These are phyloP conservation scores for Leptomonas pyrrhocoris DNA, from an alignment of 208 protist species.

Conservation along the genomic window DNA sequence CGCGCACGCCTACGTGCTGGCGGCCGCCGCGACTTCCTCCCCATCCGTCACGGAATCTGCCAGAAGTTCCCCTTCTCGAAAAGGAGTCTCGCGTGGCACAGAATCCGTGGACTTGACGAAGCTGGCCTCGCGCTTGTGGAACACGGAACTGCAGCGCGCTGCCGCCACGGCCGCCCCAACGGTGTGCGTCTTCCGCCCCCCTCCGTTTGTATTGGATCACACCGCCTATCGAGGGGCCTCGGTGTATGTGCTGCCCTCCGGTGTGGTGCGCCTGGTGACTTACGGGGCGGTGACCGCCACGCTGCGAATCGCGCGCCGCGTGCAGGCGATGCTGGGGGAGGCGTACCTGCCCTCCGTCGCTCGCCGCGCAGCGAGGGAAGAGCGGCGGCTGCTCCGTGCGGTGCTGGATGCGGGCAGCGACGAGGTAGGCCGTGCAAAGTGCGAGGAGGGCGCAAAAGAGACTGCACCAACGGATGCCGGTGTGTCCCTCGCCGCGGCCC, in stretches of 20 bases:
- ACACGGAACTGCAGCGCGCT: conserved; percentile 28
- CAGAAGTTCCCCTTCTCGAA: neutral
- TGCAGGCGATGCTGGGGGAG: conserved; percentile 8
- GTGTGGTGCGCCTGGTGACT: conserved; percentile 27
- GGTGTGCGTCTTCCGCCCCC: conserved; percentile 21
- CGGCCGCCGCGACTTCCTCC: neutral
- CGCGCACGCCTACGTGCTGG: conserved; percentile 5
- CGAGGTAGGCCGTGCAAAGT: neutral
- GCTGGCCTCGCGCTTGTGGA: conserved; percentile 27
- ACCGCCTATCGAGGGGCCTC: conserved; percentile 3
- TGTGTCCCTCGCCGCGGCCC: neutral
- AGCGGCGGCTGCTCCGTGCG: conserved; percentile 11
- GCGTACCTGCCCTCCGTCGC: conserved; percentile 1
- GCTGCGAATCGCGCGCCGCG: conserved; percentile 1
- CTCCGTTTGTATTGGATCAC: conserved; percentile 15
- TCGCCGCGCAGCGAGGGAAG: conserved; percentile 22
- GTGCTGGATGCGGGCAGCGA: conserved; percentile 7
- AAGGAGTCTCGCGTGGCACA: neutral
- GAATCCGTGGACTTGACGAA: neutral
- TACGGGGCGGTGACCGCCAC: conserved; percentile 23
- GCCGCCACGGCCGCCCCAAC: conserved; percentile 4
- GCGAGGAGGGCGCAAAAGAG: neutral
- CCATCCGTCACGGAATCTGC: neutral
- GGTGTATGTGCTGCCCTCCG: conserved; percentile 22
- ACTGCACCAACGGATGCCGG: neutral